phyloP scores from a whole-genome alignment of 2,329 filamentous ascomycete species.

The Fusarium fracticaudum region DNA sequence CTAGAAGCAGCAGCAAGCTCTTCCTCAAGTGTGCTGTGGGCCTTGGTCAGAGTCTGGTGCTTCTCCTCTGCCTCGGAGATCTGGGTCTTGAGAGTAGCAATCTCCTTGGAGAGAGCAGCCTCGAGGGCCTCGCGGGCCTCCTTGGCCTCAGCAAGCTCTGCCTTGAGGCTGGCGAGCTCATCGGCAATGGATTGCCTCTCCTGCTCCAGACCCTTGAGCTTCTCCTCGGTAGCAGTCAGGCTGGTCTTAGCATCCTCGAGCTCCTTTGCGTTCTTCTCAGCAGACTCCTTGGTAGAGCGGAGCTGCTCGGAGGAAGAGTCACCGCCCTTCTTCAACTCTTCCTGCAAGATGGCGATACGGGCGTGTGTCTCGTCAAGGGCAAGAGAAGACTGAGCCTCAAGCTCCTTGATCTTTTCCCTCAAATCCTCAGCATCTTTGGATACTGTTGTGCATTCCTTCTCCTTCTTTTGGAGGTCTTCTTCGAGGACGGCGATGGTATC shows the following conservation, averaged over 20 bases:
- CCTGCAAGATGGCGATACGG: slow-evolving; percentile 48
- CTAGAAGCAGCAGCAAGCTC: slow-evolving; percentile 45
- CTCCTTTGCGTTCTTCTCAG: slow-evolving; percentile 31
- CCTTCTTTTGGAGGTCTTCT: slow-evolving; percentile 50
- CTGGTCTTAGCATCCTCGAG: slow-evolving; percentile 39
- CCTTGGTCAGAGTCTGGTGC: slow-evolving; percentile 46
- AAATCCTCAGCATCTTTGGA: slow-evolving; percentile 51
- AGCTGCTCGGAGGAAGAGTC: slow-evolving; percentile 38
- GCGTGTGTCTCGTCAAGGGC: slow-evolving; percentile 47
- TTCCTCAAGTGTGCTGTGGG: slow-evolving; percentile 44
- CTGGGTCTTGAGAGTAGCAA: slow-evolving; percentile 47
- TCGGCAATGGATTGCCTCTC: slow-evolving; percentile 45
- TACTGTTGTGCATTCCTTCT: slow-evolving; percentile 48
- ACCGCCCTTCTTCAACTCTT: slow-evolving; percentile 46
- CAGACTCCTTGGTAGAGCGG: slow-evolving; percentile 40
- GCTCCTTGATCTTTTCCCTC: slow-evolving; percentile 51
- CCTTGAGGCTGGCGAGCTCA: slow-evolving; percentile 48
- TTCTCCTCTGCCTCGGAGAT: slow-evolving; percentile 48
- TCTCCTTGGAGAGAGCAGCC: slow-evolving; percentile 45
- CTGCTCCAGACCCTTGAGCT: slow-evolving; percentile 40
- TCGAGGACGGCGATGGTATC: slow-evolving; percentile 48
- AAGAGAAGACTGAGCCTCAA: slow-evolving; percentile 45
- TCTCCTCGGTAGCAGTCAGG: slow-evolving; percentile 38
- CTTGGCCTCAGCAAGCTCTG: slow-evolving; percentile 47
- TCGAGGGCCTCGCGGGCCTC: slow-evolving; percentile 50